These are phyloP conservation scores for Spizellomyces punctatus DNA, from an alignment of 192 early-diverging fungal species.

Conservation along the genomic window DNA sequence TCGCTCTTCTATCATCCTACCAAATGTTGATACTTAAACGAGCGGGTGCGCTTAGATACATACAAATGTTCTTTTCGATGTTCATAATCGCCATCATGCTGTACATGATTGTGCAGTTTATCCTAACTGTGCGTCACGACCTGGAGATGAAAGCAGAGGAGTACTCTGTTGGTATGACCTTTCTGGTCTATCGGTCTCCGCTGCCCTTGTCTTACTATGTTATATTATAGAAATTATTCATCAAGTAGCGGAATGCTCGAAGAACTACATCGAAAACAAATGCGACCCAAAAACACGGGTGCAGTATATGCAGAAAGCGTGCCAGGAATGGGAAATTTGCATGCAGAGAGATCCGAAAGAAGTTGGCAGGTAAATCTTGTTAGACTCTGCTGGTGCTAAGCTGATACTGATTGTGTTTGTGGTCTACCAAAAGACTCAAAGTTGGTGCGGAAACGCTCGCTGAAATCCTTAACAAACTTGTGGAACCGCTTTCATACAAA, in stretches of 20 bases:
- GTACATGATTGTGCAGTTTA: constrained; percentile 67
- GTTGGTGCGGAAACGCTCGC: constrained; percentile 83
- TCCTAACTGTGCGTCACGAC: constrained; percentile 73
- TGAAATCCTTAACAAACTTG: constrained; percentile 79
- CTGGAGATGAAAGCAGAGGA: constrained; percentile 69
- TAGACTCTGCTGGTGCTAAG: not conserved
- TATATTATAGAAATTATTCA: constrained; percentile 51
- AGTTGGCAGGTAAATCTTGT: constrained; percentile 54
- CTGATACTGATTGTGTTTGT: not conserved
- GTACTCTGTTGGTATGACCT: constrained; percentile 44
- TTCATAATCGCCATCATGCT: constrained; percentile 61
- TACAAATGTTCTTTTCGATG: constrained; percentile 72
- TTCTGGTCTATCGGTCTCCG: not conserved
- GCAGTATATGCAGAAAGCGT: constrained; percentile 61
- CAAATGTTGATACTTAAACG: not conserved
- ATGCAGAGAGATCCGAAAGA: constrained; percentile 62
- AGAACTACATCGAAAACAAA: constrained; percentile 61
- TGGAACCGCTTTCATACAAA: constrained; percentile 85
- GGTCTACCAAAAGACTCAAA: constrained; percentile 52
- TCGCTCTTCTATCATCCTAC: not conserved
- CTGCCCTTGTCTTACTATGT: not conserved
- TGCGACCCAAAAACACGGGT: constrained; percentile 60
- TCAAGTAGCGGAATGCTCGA: constrained; percentile 64
- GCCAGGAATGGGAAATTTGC: constrained; percentile 64
- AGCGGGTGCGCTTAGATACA: constrained; percentile 45